Evolutionary conservation across 108 stramenopile species (phyloP), one percentile per base, ranked within the genome.

Genomic region (Halocafeteria seosinensis): DNA sequence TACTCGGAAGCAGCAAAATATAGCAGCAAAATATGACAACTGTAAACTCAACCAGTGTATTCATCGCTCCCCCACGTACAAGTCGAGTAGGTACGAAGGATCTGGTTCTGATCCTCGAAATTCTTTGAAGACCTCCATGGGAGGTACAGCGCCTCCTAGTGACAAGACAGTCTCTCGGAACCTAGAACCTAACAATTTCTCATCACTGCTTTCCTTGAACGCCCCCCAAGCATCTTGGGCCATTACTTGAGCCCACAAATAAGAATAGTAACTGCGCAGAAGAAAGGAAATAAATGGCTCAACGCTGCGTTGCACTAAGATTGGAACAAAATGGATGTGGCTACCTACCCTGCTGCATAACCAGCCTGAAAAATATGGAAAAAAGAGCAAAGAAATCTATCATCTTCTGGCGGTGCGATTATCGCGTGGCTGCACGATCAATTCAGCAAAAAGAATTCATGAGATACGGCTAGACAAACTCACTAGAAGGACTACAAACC

Each of bases 191-290:
- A 21, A 50, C 23, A 34, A 87, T 58, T 95, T 88, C 61, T 93
- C 94, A 34, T 95, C 76, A 34, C 93, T 94, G 38, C 84, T 92
- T 61, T 98, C 96, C 65, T 98, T 92, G 68, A 98, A 95, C 17
- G 92, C 94, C 28, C 82, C 87, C 70, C 95, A 98, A 11, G 93
- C 96, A 73, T 98, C 93, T 0, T 94, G 90, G 58, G 77, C 75
- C 90, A 98, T 91, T 26, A 98, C 85, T 79, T 95, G 92, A 5
- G 96, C 93, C 89, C 90, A 98, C 68, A 90, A 92, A 83, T 92
- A 92, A 13, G 71, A 74, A 68, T 95, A 95, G 71, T 95, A 95
- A n/a, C n/a, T n/a, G n/a, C n/a, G n/a, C n/a, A n/a, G n/a, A n/a
- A n/a, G n/a, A n/a, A n/a, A n/a, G n/a, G n/a, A n/a, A n/a, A n/a